Conservation (phyloP, 2,329 filamentous ascomycete genomes). For the Zymoseptoria pseudotritici region DNA sequence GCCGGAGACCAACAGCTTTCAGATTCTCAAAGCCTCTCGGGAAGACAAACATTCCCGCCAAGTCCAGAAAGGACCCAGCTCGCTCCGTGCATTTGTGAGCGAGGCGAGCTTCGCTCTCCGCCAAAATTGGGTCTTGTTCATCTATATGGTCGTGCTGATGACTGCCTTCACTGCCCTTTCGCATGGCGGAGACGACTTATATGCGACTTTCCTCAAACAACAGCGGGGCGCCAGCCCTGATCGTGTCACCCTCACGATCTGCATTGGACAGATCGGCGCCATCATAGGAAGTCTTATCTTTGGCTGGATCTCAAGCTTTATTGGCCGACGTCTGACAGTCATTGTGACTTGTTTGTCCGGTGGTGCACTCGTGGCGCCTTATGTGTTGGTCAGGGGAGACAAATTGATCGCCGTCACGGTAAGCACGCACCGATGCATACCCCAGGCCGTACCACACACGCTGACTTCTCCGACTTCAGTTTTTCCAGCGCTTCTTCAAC, state of each 20-base stretch:
- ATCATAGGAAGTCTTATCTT: slow-evolving; percentile 29
- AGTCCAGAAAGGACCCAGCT: slow-evolving; percentile 1
- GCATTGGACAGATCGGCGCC: slow-evolving; percentile 31
- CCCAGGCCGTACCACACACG: too few species aligned
- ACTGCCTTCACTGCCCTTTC: slow-evolving; percentile 18
- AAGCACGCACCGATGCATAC: too few species aligned
- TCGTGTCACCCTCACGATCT: slow-evolving; percentile 29
- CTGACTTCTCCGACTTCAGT: slow-evolving; percentile 3
- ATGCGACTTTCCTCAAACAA: slow-evolving; percentile 35
- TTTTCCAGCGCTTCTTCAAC: slow-evolving; percentile 35
- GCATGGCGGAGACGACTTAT: slow-evolving; percentile 31
- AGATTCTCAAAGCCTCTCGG: slow-evolving; percentile 19
- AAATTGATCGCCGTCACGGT: slow-evolving; percentile 26
- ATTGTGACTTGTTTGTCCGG: slow-evolving; percentile 32
- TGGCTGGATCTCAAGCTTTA: slow-evolving; percentile 32
- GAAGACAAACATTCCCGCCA: slow-evolving; percentile 14
- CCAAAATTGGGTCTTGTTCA: slow-evolving; percentile 31
- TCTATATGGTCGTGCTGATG: slow-evolving; percentile 27
- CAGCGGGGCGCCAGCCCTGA: slow-evolving; percentile 27
- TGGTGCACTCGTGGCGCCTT: slow-evolving; percentile 31
- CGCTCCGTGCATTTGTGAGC: slow-evolving; percentile 13
- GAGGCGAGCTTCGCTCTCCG: slow-evolving; percentile 21
- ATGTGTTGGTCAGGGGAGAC: slow-evolving; percentile 27
- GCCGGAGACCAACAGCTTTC: slow-evolving; percentile 24
- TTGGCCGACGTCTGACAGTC: slow-evolving; percentile 32